Evolutionary conservation across 2,329 filamentous ascomycete species (phyloP).

Genomic region (Colletotrichum noveboracense): DNA sequence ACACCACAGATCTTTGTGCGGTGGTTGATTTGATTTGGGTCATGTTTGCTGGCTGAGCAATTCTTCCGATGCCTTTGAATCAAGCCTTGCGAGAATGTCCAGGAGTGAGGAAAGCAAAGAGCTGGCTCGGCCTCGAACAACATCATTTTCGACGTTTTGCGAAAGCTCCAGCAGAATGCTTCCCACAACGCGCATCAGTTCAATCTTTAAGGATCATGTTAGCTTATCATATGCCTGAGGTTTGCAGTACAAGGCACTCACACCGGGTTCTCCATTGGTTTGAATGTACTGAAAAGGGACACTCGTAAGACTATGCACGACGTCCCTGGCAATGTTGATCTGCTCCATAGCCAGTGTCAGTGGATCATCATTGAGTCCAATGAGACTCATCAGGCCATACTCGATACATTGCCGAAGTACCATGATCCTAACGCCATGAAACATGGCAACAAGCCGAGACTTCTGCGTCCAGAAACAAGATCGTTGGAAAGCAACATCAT

Average conservation of each 20-base stretch:
- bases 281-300: slow-evolving; percentile 4
- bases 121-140: background rate
- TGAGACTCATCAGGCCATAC: background rate
- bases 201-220: slow-evolving; percentile 30
- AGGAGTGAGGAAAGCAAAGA: background rate
- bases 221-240: background rate
- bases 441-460: background rate
- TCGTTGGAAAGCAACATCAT: background rate
- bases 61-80: background rate
- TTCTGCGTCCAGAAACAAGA: background rate
- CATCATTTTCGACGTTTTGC: background rate
- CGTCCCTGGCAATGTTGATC: background rate
- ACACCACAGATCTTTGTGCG: background rate
- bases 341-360: slow-evolving; percentile 7
- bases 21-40: background rate
- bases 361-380: background rate
- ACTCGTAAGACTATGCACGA: background rate
- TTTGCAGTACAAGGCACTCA: background rate
- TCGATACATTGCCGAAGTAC: background rate
- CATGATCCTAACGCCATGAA: background rate
- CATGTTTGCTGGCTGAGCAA: background rate
- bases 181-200: slow-evolving; percentile 44
- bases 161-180: slow-evolving; percentile 39
- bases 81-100: background rate
- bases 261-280: slow-evolving; percentile 3